phyloP scores from a whole-genome alignment of 257 asterid species.

The Henckelia pumila region DNA sequence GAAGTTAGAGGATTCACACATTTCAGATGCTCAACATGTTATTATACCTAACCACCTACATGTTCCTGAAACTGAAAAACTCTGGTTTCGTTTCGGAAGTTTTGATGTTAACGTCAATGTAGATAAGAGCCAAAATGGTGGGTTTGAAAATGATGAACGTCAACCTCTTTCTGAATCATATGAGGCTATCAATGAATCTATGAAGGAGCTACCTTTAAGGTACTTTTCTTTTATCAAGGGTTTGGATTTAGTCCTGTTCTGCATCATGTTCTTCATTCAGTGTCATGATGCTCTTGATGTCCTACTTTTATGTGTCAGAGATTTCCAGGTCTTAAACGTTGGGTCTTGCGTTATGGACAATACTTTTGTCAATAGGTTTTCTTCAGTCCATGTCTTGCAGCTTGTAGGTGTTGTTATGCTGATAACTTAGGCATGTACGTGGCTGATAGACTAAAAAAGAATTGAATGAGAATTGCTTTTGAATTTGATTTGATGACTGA shows the following conservation, averaged over 20 bases:
- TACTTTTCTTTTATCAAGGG: slow-evolving; percentile 29
- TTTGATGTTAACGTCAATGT: slow-evolving; percentile 69
- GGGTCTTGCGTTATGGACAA: not conserved
- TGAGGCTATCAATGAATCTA: slow-evolving; percentile 57
- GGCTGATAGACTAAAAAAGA: slow-evolving; percentile 3
- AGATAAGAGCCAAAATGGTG: slow-evolving; percentile 43
- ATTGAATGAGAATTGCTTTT: not conserved
- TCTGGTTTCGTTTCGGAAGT: slow-evolving; percentile 93
- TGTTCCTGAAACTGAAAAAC: slow-evolving; percentile 78
- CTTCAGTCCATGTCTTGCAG: not conserved
- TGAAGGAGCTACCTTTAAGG: slow-evolving; percentile 61
- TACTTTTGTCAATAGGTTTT: not conserved
- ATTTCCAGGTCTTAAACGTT: not conserved
- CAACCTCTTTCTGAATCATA: slow-evolving; percentile 46
- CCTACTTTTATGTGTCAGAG: not conserved
- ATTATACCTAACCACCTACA: slow-evolving; percentile 82
- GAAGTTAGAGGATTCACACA: slow-evolving; percentile 56
- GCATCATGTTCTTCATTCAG: slow-evolving; percentile 10
- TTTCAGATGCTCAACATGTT: slow-evolving; percentile 70
- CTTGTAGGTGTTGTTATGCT: not conserved
- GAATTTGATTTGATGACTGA: slow-evolving; percentile 13
- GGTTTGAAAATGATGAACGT: slow-evolving; percentile 41
- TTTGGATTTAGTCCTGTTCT: slow-evolving; percentile 11
- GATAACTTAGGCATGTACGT: not conserved
- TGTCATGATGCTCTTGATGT: not conserved